Evolutionary conservation across 2,329 filamentous ascomycete genomes (phyloP).

Genomic region (Bisporella sp.): DNA sequence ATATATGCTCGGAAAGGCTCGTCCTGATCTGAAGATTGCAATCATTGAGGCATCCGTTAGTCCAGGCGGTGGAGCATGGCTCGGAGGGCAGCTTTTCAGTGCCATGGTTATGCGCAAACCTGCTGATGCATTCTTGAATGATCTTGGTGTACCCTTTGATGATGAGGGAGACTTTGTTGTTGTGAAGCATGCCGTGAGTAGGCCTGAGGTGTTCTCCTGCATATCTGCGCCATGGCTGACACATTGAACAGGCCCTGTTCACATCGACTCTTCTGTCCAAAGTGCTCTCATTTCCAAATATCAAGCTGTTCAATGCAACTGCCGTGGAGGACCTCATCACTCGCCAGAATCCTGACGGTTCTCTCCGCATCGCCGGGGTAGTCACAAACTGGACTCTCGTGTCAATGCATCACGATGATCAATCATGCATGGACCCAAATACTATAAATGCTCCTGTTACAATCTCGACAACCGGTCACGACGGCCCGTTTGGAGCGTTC

Average conservation of each 20-base stretch:
- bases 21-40: slow-evolving; percentile 86
- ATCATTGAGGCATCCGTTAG: slow-evolving; percentile 84
- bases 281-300: slow-evolving; percentile 78
- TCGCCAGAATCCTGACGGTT: slow-evolving; percentile 47
- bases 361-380: slow-evolving; percentile 73
- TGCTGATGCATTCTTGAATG: slow-evolving; percentile 74
- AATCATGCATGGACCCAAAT: slow-evolving; percentile 95
- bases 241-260: slow-evolving; percentile 56
- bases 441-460: slow-evolving; percentile 89
- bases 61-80: slow-evolving; percentile 84
- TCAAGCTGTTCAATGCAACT: slow-evolving; percentile 96
- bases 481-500: slow-evolving; percentile 87
- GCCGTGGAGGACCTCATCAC: slow-evolving; percentile 90
- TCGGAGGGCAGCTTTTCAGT: slow-evolving; percentile 88
- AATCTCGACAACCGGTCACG: slow-evolving; percentile 86
- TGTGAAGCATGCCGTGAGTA: slow-evolving; percentile 72
- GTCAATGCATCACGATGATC: slow-evolving; percentile 78
- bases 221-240: background rate
- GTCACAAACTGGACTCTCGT: slow-evolving; percentile 97
- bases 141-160: slow-evolving; percentile 78
- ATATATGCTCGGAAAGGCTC: slow-evolving; percentile 74
- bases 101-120: slow-evolving; percentile 96
- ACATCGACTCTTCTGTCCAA: slow-evolving; percentile 80
- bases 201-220: background rate
- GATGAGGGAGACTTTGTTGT: slow-evolving; percentile 86